Evolutionary conservation across 192 early-diverging fungal species (phyloP).

Genomic region (Coemansia sp.): DNA sequence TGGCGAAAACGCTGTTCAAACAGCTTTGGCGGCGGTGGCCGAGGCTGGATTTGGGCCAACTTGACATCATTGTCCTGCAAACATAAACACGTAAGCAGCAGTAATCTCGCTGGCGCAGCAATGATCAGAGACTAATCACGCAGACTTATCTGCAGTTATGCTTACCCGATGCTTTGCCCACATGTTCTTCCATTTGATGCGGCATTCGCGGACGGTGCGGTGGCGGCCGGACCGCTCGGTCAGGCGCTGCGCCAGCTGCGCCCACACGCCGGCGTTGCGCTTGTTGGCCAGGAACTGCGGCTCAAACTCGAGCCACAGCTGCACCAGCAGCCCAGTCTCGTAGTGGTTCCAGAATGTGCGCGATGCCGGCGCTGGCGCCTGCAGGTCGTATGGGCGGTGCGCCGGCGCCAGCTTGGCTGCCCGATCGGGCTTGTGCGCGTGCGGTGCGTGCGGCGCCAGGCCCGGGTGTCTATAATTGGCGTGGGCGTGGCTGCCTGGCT

Average conservation of each 20-base stretch:
- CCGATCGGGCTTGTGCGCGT: conserved; percentile 3
- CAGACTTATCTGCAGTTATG: background rate
- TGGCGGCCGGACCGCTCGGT: conserved; percentile 44
- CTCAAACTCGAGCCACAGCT: conserved; percentile 53
- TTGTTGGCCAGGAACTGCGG: conserved; percentile 51
- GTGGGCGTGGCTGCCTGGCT: conserved; percentile 1
- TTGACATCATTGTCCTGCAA: background rate
- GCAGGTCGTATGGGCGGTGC: conserved; percentile 45
- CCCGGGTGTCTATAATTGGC: conserved; percentile 4
- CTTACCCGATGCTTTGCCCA: conserved; percentile 56
- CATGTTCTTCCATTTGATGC: conserved; percentile 56
- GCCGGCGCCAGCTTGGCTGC: conserved; percentile 1
- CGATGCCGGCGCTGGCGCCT: conserved; percentile 40
- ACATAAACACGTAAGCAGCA: background rate
- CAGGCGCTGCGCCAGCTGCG: conserved; percentile 44
- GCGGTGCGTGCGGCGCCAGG: background rate
- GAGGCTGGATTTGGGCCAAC: background rate
- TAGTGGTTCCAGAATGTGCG: conserved; percentile 54
- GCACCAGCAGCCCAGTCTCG: conserved; percentile 48
- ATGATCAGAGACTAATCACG: background rate
- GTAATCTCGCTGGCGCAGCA: background rate
- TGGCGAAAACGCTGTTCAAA: too few species aligned
- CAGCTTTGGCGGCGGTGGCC: background rate
- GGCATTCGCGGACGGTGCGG: conserved; percentile 52
- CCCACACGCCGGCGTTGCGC: conserved; percentile 54